A percentile compares a stretch with the other conserved stretches of the same genome.
phyloP scores from a whole-genome alignment of 208 protist genomes.

The Strigomonas oncopelti region DNA sequence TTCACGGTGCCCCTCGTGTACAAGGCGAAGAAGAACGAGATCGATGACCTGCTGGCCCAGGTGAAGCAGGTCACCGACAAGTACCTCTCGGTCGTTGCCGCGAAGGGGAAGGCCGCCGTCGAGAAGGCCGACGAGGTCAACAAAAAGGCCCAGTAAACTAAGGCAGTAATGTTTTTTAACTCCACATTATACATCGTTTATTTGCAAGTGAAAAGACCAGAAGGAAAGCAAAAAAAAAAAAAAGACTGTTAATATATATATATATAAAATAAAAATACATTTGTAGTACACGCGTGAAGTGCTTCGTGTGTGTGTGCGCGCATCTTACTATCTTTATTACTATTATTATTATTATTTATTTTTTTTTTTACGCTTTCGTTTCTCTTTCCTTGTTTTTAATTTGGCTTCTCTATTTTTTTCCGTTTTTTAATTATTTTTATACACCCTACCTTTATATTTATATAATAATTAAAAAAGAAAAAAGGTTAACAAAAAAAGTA shows the following conservation, averaged over 20 bases:
- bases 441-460: conserved; percentile 7
- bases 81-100: conserved; percentile 43
- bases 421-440: conserved; percentile 8
- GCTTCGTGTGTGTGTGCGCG: neutral
- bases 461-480: conserved; percentile 4
- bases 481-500: conserved; percentile 2
- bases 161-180: neutral
- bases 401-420: conserved; percentile 9
- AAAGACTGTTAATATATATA: conserved; percentile 11
- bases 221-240: conserved; percentile 8
- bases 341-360: conserved; percentile 10
- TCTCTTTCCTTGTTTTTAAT: conserved; percentile 17
- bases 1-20: conserved; percentile 67
- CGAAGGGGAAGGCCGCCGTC: conserved; percentile 29
- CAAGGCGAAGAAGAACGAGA: conserved; percentile 65
- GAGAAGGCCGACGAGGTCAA: conserved; percentile 23
- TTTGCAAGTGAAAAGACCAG: conserved; percentile 1
- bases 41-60: conserved; percentile 39
- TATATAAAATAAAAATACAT: conserved; percentile 12
- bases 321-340: neutral
- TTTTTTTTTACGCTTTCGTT: conserved; percentile 3
- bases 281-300: neutral
- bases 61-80: conserved; percentile 30
- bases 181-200: conserved; percentile 13
- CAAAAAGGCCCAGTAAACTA: conserved; percentile 36